Conservation (phyloP, 2,329 filamentous ascomycete species). For the Claviceps sorghi region DNA sequence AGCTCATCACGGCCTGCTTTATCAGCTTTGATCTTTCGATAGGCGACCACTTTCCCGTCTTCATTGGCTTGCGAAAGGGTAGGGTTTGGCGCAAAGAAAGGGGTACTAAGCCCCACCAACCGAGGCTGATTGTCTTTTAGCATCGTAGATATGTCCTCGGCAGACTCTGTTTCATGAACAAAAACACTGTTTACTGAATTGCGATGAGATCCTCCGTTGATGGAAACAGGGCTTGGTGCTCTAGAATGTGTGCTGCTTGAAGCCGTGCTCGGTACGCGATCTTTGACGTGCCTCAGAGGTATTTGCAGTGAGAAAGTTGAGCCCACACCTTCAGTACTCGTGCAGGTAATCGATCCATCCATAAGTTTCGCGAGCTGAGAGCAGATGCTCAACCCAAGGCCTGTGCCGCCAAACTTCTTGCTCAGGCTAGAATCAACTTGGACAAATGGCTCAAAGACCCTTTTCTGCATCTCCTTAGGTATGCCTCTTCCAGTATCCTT, state of each 20-base stretch:
- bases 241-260: slow-evolving; percentile 39
- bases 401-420: slow-evolving; percentile 82
- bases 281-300: slow-evolving; percentile 61
- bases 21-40: slow-evolving; percentile 45
- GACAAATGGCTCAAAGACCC: slow-evolving; percentile 87
- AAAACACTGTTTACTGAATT: slow-evolving; percentile 14
- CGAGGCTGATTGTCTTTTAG: slow-evolving; percentile 44
- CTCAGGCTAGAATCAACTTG: slow-evolving; percentile 82
- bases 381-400: slow-evolving; percentile 77
- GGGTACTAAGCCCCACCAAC: slow-evolving; percentile 66
- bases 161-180: slow-evolving; percentile 6
- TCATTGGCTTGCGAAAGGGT: slow-evolving; percentile 21
- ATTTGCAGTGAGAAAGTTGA: slow-evolving; percentile 74
- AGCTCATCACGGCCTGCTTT: slow-evolving; percentile 41
- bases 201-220: slow-evolving; percentile 23
- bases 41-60: slow-evolving; percentile 48
- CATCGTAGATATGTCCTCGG: slow-evolving; percentile 7
- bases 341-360: slow-evolving; percentile 60
- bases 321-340: slow-evolving; percentile 57
- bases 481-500: slow-evolving; percentile 82
- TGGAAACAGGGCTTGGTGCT: slow-evolving; percentile 30
- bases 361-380: slow-evolving; percentile 73
- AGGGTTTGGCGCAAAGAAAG: slow-evolving; percentile 51
- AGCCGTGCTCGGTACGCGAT: slow-evolving; percentile 37
- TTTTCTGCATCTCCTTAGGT: slow-evolving; percentile 57